phyloP scores from a whole-genome alignment of 352 stramenopile genomes.

The Phytophthora syringae region DNA sequence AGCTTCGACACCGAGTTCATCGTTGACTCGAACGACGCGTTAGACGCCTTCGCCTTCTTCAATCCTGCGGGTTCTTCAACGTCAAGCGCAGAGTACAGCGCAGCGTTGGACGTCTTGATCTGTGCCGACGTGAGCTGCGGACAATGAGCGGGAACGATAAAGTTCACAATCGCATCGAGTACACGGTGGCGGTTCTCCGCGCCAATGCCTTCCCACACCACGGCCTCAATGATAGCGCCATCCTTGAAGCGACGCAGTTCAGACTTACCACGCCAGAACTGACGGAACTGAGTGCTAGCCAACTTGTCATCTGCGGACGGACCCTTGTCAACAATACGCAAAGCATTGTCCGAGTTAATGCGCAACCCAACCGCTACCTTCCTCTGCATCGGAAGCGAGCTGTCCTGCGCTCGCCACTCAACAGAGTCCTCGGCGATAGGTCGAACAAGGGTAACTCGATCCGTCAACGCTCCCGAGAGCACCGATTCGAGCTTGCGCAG shows the following conservation, averaged over 20 bases:
- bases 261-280: slow-evolving; percentile 89
- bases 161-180: slow-evolving; percentile 79
- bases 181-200: slow-evolving; percentile 75
- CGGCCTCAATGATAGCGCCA: slow-evolving; percentile 87
- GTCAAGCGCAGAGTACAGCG: slow-evolving; percentile 71
- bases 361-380: slow-evolving; percentile 82
- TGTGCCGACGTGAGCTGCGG: slow-evolving; percentile 51
- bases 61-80: slow-evolving; percentile 52
- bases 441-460: slow-evolving; percentile 73
- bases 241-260: slow-evolving; percentile 93
- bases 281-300: slow-evolving; percentile 74
- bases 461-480: slow-evolving; percentile 61
- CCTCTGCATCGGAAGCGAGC: slow-evolving; percentile 41
- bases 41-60: slow-evolving; percentile 44
- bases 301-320: slow-evolving; percentile 84
- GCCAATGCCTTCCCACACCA: slow-evolving; percentile 88
- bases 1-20: slow-evolving; percentile 82
- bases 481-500: slow-evolving; percentile 56
- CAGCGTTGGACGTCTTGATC: slow-evolving; percentile 82
- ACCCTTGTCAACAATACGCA: slow-evolving; percentile 90
- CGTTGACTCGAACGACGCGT: slow-evolving; percentile 69
- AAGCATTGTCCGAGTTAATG: slow-evolving; percentile 80
- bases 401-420: slow-evolving; percentile 61
- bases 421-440: slow-evolving; percentile 47
- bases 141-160: slow-evolving; percentile 73